These are phyloP conservation scores for Bolboschoenoplectus hybrid DNA, from an alignment of 202 grass and related monocot species.

Conservation along the genomic window DNA sequence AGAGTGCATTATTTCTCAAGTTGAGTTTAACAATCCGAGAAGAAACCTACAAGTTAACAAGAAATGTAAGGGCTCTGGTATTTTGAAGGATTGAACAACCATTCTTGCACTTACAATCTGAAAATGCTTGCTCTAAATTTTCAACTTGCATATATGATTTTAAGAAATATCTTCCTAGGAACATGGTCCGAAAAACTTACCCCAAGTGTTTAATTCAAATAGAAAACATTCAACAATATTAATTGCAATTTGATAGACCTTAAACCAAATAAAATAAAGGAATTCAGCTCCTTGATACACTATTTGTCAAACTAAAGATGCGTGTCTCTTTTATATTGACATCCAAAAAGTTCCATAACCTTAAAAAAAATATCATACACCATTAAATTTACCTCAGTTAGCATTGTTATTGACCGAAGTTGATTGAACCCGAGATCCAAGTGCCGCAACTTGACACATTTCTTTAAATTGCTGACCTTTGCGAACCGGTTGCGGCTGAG, in stretches of 20 bases:
- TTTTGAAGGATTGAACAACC: background rate
- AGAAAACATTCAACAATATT: slow-evolving; percentile 10
- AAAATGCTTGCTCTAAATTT: background rate
- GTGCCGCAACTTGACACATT: slow-evolving; percentile 69
- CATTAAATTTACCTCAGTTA: slow-evolving; percentile 59
- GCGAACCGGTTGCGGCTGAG: slow-evolving; percentile 85
- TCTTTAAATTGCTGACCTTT: slow-evolving; percentile 83
- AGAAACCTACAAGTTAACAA: slow-evolving; percentile 60
- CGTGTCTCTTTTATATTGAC: background rate
- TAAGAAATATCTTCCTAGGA: slow-evolving; percentile 2
- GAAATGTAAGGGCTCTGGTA: slow-evolving; percentile 15
- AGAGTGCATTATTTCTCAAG: slow-evolving; percentile 89
- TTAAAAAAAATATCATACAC: background rate
- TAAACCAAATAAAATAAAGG: background rate
- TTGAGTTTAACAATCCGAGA: slow-evolving; percentile 75
- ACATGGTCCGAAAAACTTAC: background rate
- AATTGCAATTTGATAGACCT: background rate
- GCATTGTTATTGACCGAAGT: slow-evolving; percentile 65
- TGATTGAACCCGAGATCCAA: slow-evolving; percentile 96
- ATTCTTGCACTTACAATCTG: background rate
- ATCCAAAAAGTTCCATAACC: background rate
- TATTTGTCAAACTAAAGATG: background rate
- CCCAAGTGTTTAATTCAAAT: background rate
- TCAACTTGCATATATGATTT: background rate
- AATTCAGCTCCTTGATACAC: background rate